Percentiles rank a stretch among this genome's conserved stretches.
Evolutionary conservation across 2,329 filamentous ascomycete genomes (phyloP).

Genomic region (Diaporthe vexans): DNA sequence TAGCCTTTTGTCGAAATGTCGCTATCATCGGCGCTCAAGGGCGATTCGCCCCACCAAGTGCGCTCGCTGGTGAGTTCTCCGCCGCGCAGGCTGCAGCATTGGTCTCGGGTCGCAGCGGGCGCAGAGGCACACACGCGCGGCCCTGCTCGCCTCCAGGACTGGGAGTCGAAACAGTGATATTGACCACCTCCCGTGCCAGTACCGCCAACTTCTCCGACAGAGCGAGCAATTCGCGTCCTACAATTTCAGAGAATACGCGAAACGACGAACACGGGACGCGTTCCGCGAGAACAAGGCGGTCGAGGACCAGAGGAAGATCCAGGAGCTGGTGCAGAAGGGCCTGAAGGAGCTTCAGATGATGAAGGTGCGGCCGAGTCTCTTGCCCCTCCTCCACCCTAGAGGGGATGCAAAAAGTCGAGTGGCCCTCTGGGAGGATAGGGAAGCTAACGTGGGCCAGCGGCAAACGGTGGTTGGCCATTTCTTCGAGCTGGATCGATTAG

Average conservation of each 20-base stretch:
- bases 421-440: background rate
- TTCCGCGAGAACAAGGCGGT: conserved; percentile 86
- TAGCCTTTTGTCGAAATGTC: conserved; percentile 42
- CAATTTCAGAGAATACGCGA: conserved; percentile 98
- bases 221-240: conserved; percentile 90
- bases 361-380: conserved; percentile 75
- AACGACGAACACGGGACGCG: conserved; percentile 88
- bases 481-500: conserved; percentile 90
- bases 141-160: background rate
- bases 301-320: conserved; percentile 80
- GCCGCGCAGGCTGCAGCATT: background rate
- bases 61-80: conserved; percentile 65
- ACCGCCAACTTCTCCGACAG: conserved; percentile 91
- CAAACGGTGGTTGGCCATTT: conserved; percentile 97
- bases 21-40: conserved; percentile 56
- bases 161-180: conserved; percentile 3
- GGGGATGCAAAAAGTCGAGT: conserved; percentile 17
- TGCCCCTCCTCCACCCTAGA: background rate
- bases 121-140: background rate
- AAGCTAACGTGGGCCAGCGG: conserved; percentile 69
- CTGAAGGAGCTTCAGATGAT: conserved; percentile 88
- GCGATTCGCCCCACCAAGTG: conserved; percentile 70
- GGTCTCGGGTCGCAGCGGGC: background rate
- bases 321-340: conserved; percentile 91
- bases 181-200: conserved; percentile 65